Evolutionary conservation across 345 rosid species (phyloP).

Genomic region (Eucalyptus erythrocorys): DNA sequence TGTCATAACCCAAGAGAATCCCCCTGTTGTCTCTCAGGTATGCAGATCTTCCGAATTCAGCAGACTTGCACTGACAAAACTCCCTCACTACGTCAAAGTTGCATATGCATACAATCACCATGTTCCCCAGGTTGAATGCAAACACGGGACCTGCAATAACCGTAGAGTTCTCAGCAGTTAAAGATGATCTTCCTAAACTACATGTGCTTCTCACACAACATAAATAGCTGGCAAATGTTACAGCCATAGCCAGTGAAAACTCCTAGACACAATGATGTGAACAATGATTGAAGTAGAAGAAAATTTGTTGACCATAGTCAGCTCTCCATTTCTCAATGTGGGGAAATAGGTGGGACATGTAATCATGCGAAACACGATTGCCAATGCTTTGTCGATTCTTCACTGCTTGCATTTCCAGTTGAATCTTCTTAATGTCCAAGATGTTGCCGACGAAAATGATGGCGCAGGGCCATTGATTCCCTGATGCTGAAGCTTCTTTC

Average conservation of each 20-base stretch:
- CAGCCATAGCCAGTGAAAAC: neutral
- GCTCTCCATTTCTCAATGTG: neutral
- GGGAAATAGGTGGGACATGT: neutral
- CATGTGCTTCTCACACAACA: neutral
- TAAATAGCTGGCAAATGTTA: neutral
- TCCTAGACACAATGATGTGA: neutral
- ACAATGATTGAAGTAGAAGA: neutral
- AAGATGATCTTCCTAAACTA: neutral
- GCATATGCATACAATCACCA: neutral
- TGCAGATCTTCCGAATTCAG: too few species aligned
- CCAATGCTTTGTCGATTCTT: neutral
- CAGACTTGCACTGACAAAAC: too few species aligned
- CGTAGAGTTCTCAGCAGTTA: neutral
- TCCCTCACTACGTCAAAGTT: too few species aligned
- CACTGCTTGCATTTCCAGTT: neutral
- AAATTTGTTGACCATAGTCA: neutral
- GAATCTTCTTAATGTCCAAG: neutral
- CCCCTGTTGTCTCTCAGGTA: too few species aligned
- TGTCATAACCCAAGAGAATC: too few species aligned
- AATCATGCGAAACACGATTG: neutral
- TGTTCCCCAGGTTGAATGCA: neutral
- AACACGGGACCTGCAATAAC: neutral
- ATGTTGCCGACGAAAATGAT: neutral
- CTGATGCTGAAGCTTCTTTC: neutral
- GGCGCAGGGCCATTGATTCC: conserved; percentile 5